Conservation (phyloP, 2,329 filamentous ascomycete genomes). For the Fusarium decemcellulare region DNA sequence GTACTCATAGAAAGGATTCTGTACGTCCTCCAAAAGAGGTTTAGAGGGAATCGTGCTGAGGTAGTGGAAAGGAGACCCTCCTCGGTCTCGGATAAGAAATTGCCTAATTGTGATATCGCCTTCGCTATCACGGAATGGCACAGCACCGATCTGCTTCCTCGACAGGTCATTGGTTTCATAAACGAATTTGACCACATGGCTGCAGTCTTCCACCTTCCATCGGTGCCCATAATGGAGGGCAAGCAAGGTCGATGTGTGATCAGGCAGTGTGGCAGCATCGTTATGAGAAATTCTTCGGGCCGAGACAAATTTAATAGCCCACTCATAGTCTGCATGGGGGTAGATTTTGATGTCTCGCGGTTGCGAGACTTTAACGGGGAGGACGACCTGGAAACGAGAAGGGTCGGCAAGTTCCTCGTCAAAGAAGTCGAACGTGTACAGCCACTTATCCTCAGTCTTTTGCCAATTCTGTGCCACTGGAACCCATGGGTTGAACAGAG, state of each 20-base stretch:
- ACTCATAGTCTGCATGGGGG: constrained; percentile 54
- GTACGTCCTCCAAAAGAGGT: constrained; percentile 58
- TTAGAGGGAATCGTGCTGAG: constrained; percentile 58
- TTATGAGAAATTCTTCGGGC: constrained; percentile 34
- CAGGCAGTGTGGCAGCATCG: constrained; percentile 41
- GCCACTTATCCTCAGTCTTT: constrained; percentile 30
- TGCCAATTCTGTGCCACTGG: constrained; percentile 61
- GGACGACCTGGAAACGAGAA: constrained; percentile 57
- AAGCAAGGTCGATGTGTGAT: constrained; percentile 63
- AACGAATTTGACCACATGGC: constrained; percentile 61
- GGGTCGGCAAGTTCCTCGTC: constrained; percentile 50
- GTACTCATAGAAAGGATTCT: constrained; percentile 53
- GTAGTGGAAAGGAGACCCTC: constrained; percentile 58
- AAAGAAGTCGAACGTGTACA: constrained; percentile 51
- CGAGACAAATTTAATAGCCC: constrained; percentile 48
- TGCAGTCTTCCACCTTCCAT: constrained; percentile 54
- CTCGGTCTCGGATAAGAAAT: constrained; percentile 58
- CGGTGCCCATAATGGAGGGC: constrained; percentile 64
- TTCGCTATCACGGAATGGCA: constrained; percentile 43
- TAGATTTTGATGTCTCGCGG: constrained; percentile 57
- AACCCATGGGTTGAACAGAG: constrained; percentile 63
- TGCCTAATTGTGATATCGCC: constrained; percentile 36
- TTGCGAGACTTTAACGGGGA: constrained; percentile 60
- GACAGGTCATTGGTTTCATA: constrained; percentile 45
- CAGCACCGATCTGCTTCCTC: constrained; percentile 50